Evolutionary conservation across 164 flowering plant genomes (phyloP), one percentile per base, ranked within the genome.

Genomic region (Cinnamomum micranthum): DNA sequence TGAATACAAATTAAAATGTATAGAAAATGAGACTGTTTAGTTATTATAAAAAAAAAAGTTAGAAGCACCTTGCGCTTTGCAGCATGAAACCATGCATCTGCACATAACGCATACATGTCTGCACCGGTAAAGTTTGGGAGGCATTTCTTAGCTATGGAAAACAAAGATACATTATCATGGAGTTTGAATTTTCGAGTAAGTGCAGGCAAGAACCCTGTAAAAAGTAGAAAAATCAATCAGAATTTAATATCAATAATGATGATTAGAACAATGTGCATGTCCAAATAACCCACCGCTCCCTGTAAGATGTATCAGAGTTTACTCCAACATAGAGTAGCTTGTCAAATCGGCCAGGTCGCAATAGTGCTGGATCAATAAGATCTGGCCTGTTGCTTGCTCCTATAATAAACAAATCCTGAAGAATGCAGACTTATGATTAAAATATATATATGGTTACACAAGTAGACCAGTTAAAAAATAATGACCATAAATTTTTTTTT

Each of bases 301-400:
- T 82, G 68, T 91, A 90, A 64, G 96, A 88, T 74, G 89, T 71
- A 73, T 93, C 98, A 68, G 97, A 83, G 80, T 89, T 91, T 51
- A 93, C 93, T 80, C 99, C 99, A 79, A 93, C 96, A 73, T 93
- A 95, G 23, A 93, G 83, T 69, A 95, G 86, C 84, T 95, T 95
- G 81, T 95, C 99, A 77, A 95, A 93, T 73, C 98, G 88, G 17
- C 99, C 98, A 78, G 98, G 97, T 79, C 98, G 87, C 75, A 95
- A 79, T 73, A 95, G 96, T 71, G 99, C 98, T 35, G 98, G 90
- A 79, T 95, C 99, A 74, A 95, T 92, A 74, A 95, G 91, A 85
- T 93, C 98, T 3, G 99, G 98, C 77, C 99, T 84, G 77, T 95
- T 95, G 83, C 97, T 93, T 77, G 98, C 99, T 50, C 99, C 99